Evolutionary conservation across 1,284 basidiomycete species (phyloP).

Genomic region (Golubevia sp.): DNA sequence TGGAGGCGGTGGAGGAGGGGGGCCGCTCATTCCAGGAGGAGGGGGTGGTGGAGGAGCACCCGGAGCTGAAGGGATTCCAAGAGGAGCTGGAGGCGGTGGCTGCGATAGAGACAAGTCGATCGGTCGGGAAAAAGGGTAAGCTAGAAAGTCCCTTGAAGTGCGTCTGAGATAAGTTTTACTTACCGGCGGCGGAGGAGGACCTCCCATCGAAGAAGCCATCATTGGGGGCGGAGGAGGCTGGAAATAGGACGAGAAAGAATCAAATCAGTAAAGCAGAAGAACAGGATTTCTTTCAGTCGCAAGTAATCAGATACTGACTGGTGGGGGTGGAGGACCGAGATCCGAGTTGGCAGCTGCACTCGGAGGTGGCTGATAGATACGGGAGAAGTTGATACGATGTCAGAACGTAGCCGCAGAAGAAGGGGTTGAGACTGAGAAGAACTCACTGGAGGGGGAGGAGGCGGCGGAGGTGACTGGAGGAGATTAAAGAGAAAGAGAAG

Average conservation of each 20-base stretch:
- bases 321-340: conserved; percentile 21
- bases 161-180: background rate
- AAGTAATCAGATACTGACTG: background rate
- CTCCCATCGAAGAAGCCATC: conserved; percentile 19
- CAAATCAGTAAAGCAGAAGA: too few relatives aligned
- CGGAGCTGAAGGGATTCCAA: conserved; percentile 9
- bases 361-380: too few relatives aligned
- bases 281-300: too few relatives aligned
- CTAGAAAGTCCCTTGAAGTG: too few relatives aligned
- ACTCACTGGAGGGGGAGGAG: conserved; percentile 13
- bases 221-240: conserved; percentile 13
- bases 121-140: too few relatives aligned
- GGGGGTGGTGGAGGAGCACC: conserved; percentile 16
- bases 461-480: conserved; percentile 15
- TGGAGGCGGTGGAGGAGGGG: conserved; percentile 17
- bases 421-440: too few relatives aligned
- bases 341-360: too few relatives aligned
- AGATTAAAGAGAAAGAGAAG: conserved; percentile 26
- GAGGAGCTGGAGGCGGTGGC: conserved; percentile 11
- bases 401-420: too few relatives aligned
- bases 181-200: conserved; percentile 16
- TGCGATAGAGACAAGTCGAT: background rate
- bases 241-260: too few relatives aligned
- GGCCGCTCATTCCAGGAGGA: conserved; percentile 9
- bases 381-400: too few relatives aligned